phyloP scores from a whole-genome alignment of 225 moss, liverwort and hornwort genomes.

The Ulota crispa region DNA sequence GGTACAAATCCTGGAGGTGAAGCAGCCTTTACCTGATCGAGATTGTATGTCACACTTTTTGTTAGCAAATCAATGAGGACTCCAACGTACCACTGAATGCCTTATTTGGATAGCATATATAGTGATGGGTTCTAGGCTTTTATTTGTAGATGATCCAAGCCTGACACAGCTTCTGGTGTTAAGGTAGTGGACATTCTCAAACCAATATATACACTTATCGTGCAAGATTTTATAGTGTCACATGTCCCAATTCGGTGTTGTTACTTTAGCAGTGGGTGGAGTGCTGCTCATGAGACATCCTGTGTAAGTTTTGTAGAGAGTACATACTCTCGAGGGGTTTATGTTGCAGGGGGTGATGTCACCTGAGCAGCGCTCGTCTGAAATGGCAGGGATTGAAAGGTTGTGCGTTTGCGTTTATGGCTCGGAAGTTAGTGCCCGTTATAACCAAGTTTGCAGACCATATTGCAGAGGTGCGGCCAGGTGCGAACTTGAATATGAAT shows the following conservation, averaged over 20 bases:
- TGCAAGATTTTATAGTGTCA: background rate
- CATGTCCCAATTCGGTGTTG: background rate
- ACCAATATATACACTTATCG: background rate
- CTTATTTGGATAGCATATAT: background rate
- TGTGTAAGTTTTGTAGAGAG: background rate
- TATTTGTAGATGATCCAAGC: background rate
- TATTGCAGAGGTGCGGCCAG: slow-evolving; percentile 56
- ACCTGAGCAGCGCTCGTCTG: background rate
- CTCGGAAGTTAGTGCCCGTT: background rate
- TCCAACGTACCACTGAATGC: background rate
- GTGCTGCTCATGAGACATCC: background rate
- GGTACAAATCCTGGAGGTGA: slow-evolving; percentile 49
- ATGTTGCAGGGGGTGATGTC: background rate
- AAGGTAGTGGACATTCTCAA: background rate
- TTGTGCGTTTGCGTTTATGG: background rate
- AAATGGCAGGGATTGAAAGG: background rate
- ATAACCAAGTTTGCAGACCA: slow-evolving; percentile 37
- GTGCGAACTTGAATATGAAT: slow-evolving; percentile 43
- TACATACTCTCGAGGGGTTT: background rate
- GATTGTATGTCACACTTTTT: slow-evolving; percentile 4
- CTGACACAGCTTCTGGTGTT: background rate
- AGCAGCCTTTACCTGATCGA: background rate
- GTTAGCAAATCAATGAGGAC: background rate
- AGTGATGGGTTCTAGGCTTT: background rate
- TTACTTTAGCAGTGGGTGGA: background rate